phyloP scores from a whole-genome alignment of 2,329 filamentous ascomycete species.

The Xylaria sp. region DNA sequence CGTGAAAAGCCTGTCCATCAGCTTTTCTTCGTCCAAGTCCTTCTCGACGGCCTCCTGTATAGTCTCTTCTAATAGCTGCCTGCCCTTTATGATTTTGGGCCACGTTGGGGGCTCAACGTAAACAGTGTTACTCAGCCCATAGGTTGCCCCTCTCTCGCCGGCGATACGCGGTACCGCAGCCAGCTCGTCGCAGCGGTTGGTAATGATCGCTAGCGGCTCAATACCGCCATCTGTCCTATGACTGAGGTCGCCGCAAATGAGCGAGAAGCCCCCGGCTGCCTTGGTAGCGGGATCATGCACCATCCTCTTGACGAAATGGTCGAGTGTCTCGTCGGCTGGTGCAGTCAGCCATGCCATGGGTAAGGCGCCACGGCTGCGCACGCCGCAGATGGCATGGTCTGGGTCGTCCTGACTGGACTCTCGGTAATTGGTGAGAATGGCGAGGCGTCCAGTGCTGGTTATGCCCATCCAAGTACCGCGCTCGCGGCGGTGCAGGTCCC shows the following conservation, averaged over 20 bases:
- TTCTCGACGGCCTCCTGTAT: slow-evolving; percentile 55
- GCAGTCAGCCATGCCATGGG: slow-evolving; percentile 71
- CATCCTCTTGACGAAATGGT: slow-evolving; percentile 63
- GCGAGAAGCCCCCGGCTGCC: slow-evolving; percentile 73
- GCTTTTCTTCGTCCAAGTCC: slow-evolving; percentile 56
- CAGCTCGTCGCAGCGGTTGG: slow-evolving; percentile 66
- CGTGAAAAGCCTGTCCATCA: slow-evolving; percentile 63
- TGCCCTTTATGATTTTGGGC: slow-evolving; percentile 70
- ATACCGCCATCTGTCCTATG: slow-evolving; percentile 47
- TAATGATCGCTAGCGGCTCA: slow-evolving; percentile 69
- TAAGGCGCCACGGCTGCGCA: slow-evolving; percentile 71
- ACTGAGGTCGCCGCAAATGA: slow-evolving; percentile 71
- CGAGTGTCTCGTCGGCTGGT: slow-evolving; percentile 58
- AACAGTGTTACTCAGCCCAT: slow-evolving; percentile 72
- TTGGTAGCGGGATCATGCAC: slow-evolving; percentile 65
- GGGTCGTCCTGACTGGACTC: slow-evolving; percentile 63
- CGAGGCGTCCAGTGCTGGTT: slow-evolving; percentile 68
- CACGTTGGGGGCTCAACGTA: slow-evolving; percentile 65
- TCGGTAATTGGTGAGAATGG: slow-evolving; percentile 74
- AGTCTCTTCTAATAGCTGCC: slow-evolving; percentile 56
- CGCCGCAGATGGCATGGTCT: slow-evolving; percentile 63
- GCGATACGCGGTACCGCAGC: slow-evolving; percentile 69
- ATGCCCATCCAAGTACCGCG: slow-evolving; percentile 75
- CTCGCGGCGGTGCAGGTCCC: slow-evolving; percentile 70
- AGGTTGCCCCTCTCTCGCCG: slow-evolving; percentile 61